Percentiles rank a stretch among this genome's conserved stretches.
Evolutionary conservation across 2,329 filamentous ascomycete species (phyloP).

Genomic region (Davidsoniella eucalypti): DNA sequence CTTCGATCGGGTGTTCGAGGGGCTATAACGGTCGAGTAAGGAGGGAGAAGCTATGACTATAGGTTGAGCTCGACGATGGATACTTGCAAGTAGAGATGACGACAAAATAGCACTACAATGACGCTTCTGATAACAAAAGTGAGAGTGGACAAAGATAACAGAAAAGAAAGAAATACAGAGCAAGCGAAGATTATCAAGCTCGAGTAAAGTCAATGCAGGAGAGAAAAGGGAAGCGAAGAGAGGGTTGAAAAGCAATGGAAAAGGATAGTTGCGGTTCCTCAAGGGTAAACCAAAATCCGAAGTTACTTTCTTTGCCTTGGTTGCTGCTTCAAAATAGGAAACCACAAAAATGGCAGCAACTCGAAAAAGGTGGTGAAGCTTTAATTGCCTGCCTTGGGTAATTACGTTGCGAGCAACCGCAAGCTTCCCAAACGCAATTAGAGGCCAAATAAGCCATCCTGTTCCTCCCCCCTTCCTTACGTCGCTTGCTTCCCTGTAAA

Average conservation of each 20-base stretch:
- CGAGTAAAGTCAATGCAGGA: not conserved
- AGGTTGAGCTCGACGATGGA: not conserved
- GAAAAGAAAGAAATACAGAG: not conserved
- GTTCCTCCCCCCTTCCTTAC: not conserved
- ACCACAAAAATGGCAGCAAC: not conserved
- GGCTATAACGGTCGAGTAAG: not conserved
- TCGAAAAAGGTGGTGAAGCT: not conserved
- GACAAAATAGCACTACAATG: too few relatives aligned
- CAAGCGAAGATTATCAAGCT: constrained; percentile 1
- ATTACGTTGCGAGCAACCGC: not conserved
- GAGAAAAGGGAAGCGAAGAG: not conserved
- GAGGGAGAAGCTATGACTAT: not conserved
- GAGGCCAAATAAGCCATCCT: constrained; percentile 9
- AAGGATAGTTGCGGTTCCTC: too few relatives aligned
- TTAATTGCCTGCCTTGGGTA: not conserved
- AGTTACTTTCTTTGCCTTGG: not conserved
- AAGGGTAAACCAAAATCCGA: not conserved
- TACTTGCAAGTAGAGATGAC: not conserved
- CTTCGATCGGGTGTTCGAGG: not conserved
- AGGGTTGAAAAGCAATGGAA: not conserved
- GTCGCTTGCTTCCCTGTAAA: too few relatives aligned
- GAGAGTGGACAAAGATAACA: too few relatives aligned
- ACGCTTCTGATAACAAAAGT: too few relatives aligned
- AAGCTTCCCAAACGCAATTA: not conserved
- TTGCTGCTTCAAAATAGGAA: too few relatives aligned